Evolutionary conservation across 2,329 filamentous ascomycete species (phyloP), one percentile per base, ranked within the genome.

Genomic region (Penicillium hesseltinei): DNA sequence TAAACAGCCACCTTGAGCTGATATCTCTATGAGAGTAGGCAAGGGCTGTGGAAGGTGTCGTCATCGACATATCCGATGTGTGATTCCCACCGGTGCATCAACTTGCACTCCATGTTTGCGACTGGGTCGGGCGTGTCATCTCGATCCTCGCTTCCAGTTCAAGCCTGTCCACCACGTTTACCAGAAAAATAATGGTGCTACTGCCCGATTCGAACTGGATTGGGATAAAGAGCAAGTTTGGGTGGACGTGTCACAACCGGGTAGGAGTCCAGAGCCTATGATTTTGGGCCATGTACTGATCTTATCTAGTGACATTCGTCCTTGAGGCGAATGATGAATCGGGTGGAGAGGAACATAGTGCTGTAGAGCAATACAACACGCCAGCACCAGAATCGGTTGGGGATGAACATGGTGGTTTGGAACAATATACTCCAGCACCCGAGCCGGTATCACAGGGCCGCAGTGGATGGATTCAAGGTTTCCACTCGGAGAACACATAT

Each of bases 1-100:
- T 10, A 40, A 40, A 27, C 38, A 48, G 31, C 33, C n/a, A 52
- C 25, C 21, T 43, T 19, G 21, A 31, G 25, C 35, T 33, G 31
- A 49, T 15, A 44, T 23, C 55, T 33, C 31, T 35, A 72, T 71
- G 70, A 68, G 70, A 64, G 69, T 71, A 57, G 66, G 67, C 51
- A 69, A 66, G 59, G 71, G 71, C 56, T 73, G 71, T 67, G 66
- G 60, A 60, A 62, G 67, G 59, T 73, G 71, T 66, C 71, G 71
- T 33, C 56, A 70, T 70, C 71, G 71, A 59, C 71, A 73, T 66
- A 71, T 73, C 35, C 69, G 69, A 50, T 73, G 71, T 45, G 69
- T 66, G 7, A 66, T 72, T 44, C 61, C 62, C 7, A 36, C 57
- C 1, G 70, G 68, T 4, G 67, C 69, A 8, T 65, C 68, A 9